Base-by-base conservation (phyloP, 805 yeast species). In the Starmerella cellae region DNA sequence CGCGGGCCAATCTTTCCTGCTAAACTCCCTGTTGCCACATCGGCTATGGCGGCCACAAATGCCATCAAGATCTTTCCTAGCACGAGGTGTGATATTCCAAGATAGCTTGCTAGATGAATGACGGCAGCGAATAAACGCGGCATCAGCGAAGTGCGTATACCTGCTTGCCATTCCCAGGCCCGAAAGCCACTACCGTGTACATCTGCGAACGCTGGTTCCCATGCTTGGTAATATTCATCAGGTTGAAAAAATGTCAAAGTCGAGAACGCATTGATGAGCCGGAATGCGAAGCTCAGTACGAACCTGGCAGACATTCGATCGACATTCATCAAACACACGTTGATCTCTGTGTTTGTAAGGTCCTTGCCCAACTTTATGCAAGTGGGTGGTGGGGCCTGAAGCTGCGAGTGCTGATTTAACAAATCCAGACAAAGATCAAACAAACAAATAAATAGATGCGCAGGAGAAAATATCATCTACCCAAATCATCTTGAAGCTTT, bases 141-240 rank as follows among this genome's bases (percentile, higher is more conserved):
- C 52, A 85, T 88, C 0, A 80, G 60, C 41, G 82, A 78, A 9
- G 94, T 79, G 46, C 99, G 62, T 4, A 91, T 61, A 0, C 77
- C 78, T 37, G 68, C 65, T 20, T 62, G 58, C 98, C 98, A 91
- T 61, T 91, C 99, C 99, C 99, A 91, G 0, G 97, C 84, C 29
- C 75, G 57, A 52, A 74, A 73, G 0, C 98, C 98, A 48, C 77
- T 79, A 2, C 91, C 87, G 58, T 68, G 84, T 0, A 79, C 79
- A 29, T 69, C 63, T 3, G 55, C 44, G 59, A 85, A 95, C 0
- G 97, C 98, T 0, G 95, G 95, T 55, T 91, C 98, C 39, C 91
- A 63, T 0, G 87, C 68, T 61, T 91, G 99, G 76, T 79, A 91
- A 61, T 70, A 91, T 60, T 91, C 99, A 60, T 91, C 99, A 0